Base-by-base conservation (phyloP, 805 yeast genomes). In the Isabelozyma rhagii region DNA sequence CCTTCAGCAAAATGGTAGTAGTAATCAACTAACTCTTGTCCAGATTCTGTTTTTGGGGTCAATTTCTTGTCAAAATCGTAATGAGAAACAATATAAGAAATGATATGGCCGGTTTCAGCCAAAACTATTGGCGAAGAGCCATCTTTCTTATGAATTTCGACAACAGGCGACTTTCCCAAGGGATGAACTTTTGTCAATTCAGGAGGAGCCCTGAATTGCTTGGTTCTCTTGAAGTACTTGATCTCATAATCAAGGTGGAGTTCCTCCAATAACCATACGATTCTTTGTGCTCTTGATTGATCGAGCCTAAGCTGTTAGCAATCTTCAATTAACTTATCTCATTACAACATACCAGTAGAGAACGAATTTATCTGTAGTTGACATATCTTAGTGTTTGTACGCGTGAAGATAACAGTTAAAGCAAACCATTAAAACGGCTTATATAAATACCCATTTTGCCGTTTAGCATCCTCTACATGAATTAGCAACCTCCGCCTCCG, bases 61-160 rank as follows among this genome's bases (percentile, higher is more conserved):
- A 82, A 66, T 17, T 61, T 67, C 13, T 70, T 61, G 2, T 60
- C 55, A 18, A 59, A 58, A 56, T 85, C 89, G 57, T 75, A 83
- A 51, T 80, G 66, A 18, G 62, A 59, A 45, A 83, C 63, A 28
- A 86, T 58, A 56, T 81, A 81, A 47, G 77, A 78, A 44, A 81
- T 62, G 41, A 86, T 84, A 44, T 73, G 71, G 3, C 87, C 91
- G 13, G 84, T 77, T 63, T 86, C 93, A 9, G 82, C 82, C 42
- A 83, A 53, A 2, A 59, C 50, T 17, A 52, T 29, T 6, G 52
- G 48, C 8, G 42, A 45, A 55, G 58, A 10, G 5, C 47, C n/a
- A 8, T 31, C 36, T 28, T 54, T 55, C 9, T 58, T 51, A 18
- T 61, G 36, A 5, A 67, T 54, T 48, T 68, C 73, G 42, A 68